Evolutionary conservation across 2,329 filamentous ascomycete genomes (phyloP).

Genomic region (Neonectria hederae): DNA sequence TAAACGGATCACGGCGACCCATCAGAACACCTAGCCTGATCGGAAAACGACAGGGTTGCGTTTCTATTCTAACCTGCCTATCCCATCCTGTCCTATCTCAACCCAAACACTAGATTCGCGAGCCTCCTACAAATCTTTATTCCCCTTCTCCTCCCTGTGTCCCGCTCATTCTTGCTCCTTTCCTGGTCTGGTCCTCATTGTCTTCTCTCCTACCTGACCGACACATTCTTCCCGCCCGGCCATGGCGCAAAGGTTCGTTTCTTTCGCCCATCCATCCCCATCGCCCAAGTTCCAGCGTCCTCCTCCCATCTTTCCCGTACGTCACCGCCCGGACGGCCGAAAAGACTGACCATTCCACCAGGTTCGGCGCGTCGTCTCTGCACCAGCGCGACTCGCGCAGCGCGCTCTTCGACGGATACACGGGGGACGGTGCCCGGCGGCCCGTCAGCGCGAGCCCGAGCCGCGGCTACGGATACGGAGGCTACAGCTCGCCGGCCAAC

Average conservation of each 20-base stretch:
- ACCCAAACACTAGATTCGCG: constrained; percentile 30
- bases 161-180: background rate
- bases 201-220: constrained; percentile 2
- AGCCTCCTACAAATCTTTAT: constrained; percentile 26
- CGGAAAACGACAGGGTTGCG: constrained; percentile 40
- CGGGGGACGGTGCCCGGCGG: constrained; percentile 54
- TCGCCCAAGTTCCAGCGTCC: background rate
- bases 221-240: constrained; percentile 16
- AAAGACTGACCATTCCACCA: constrained; percentile 44
- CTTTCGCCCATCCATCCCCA: background rate
- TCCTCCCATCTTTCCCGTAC: constrained; percentile 2
- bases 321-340: constrained; percentile 4
- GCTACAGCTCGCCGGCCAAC: constrained; percentile 40
- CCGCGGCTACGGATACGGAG: constrained; percentile 60
- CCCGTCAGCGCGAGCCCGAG: constrained; percentile 58
- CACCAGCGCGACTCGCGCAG: constrained; percentile 79
- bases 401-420: constrained; percentile 80
- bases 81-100: background rate
- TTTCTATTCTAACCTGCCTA: background rate
- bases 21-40: constrained; percentile 32
- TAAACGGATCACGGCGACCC: constrained; percentile 29
- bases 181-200: constrained; percentile 6
- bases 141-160: background rate
- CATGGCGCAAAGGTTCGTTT: constrained; percentile 51
- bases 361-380: constrained; percentile 73